Conservation (phyloP, 2,329 filamentous ascomycete genomes). For the Fusarium heterosporum region DNA sequence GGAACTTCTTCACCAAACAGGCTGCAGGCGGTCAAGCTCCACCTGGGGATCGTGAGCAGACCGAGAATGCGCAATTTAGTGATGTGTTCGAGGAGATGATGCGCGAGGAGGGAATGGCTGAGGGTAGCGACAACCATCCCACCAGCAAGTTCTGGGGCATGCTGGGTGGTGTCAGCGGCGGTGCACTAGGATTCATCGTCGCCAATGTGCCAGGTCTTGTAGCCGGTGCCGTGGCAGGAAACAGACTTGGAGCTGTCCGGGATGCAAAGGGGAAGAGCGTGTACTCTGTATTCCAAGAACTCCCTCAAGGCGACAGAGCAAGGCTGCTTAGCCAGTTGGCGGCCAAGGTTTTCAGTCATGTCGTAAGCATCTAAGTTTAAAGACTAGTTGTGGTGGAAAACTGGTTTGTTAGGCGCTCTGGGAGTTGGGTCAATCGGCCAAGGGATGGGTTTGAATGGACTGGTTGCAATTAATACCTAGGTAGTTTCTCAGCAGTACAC, state of each 20-base stretch:
- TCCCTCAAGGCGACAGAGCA: conserved; percentile 85
- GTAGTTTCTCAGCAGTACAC: conserved; percentile 3
- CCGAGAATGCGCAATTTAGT: conserved; percentile 86
- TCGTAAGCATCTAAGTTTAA: conserved; percentile 65
- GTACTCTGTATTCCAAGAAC: conserved; percentile 87
- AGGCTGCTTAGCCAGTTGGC: conserved; percentile 86
- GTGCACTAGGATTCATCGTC: conserved; percentile 92
- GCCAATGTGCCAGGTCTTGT: conserved; percentile 90
- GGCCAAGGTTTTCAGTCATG: conserved; percentile 85
- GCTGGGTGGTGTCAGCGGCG: conserved; percentile 86
- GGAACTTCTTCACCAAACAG: conserved; percentile 67
- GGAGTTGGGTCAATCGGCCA: conserved; percentile 26
- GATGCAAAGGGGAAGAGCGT: conserved; percentile 96
- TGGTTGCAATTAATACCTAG: conserved; percentile 5
- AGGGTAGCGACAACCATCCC: conserved; percentile 68
- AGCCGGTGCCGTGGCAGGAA: conserved; percentile 92
- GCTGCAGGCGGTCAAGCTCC: conserved; percentile 40
- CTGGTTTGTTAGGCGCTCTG: conserved; percentile 25
- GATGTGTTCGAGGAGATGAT: conserved; percentile 92
- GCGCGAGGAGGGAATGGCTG: conserved; percentile 84
- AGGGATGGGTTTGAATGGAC: conserved; percentile 5
- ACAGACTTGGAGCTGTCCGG: conserved; percentile 87
- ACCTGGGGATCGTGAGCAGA: conserved; percentile 60
- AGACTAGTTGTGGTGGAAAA: neutral
- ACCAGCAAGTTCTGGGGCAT: conserved; percentile 88